Conservation (phyloP, 306 rosid species). For the Rubus idaeus region DNA sequence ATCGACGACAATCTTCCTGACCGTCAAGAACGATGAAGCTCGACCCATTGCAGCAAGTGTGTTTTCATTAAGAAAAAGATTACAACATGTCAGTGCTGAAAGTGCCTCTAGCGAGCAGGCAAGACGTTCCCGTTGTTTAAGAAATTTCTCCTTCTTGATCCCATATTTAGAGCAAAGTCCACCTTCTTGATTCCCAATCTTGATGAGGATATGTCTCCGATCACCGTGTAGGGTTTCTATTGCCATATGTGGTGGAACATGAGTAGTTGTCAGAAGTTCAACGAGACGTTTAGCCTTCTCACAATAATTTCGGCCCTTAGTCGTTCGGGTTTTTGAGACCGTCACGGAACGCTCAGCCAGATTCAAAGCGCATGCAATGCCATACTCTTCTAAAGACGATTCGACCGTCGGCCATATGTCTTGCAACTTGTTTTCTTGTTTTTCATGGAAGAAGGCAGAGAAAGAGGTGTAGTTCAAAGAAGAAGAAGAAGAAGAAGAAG, state of each 20-base stretch:
- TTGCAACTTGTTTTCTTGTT: neutral
- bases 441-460: neutral
- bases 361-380: neutral
- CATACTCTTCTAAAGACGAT: too few relatives aligned
- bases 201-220: neutral
- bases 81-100: neutral
- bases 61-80: neutral
- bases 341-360: neutral
- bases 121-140: neutral
- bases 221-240: neutral
- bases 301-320: neutral
- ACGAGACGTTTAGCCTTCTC: neutral
- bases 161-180: neutral
- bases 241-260: neutral
- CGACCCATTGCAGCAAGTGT: neutral
- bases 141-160: neutral
- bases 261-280: neutral
- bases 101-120: neutral
- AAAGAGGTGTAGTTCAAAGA: neutral
- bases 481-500: neutral
- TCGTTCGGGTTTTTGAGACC: neutral
- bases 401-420: too few relatives aligned
- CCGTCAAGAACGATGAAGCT: neutral
- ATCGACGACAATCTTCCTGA: too few relatives aligned
- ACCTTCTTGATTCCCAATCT: neutral